These are phyloP conservation scores for Striga hermonthica DNA, from an alignment of 305 asterid genomes.

Conservation along the genomic window DNA sequence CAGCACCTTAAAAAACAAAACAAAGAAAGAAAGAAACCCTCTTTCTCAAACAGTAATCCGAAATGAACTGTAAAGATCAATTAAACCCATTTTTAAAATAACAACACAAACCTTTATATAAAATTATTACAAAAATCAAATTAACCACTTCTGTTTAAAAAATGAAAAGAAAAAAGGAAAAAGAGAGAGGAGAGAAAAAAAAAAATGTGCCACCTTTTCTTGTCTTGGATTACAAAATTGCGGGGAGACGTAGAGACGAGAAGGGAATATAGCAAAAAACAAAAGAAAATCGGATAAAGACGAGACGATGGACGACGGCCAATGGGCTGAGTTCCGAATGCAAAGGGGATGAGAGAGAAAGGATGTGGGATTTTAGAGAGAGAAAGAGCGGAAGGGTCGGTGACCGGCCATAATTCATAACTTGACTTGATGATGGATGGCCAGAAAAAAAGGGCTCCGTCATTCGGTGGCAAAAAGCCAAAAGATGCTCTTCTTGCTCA, in stretches of 20 bases:
- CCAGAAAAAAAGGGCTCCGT: conserved; percentile 28
- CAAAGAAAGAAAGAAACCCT: conserved; percentile 30
- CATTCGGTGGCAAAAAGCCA: too few species aligned
- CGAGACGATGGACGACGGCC: not conserved
- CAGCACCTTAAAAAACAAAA: conserved; percentile 50
- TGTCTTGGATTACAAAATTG: not conserved
- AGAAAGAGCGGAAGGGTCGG: conserved; percentile 27
- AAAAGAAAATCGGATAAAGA: not conserved
- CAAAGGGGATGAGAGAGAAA: too few species aligned
- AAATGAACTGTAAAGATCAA: conserved; percentile 60
- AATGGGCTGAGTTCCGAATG: too few species aligned
- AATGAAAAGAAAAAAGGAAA: conserved; percentile 4
- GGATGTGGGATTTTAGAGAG: not conserved
- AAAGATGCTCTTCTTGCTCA: too few species aligned
- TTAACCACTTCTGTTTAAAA: conserved; percentile 25
- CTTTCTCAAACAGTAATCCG: conserved; percentile 38
- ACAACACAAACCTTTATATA: not conserved
- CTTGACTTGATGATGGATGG: conserved; percentile 34
- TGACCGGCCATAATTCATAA: conserved; percentile 42
- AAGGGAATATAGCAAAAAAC: not conserved
- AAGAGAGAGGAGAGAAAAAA: conserved; percentile 2
- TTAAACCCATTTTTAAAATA: conserved; percentile 34
- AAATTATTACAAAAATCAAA: not conserved
- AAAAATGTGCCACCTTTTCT: conserved; percentile 2
- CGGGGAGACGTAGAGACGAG: not conserved